Conservation (phyloP, 1,139 yeast species). For the Yamadazyma oceani region DNA sequence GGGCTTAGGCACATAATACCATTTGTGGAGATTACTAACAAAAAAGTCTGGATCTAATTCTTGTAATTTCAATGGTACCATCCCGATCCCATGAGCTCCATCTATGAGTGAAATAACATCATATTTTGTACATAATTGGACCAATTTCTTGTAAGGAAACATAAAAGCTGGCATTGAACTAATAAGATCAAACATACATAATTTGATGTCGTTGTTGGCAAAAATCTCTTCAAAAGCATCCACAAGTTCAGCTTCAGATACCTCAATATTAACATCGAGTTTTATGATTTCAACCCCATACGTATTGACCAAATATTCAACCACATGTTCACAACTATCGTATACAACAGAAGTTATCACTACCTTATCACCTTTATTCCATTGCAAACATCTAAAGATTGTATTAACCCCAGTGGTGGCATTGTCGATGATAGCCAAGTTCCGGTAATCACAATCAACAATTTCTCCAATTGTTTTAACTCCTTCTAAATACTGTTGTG, state of each 20-base stretch:
- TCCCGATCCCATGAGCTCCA: conserved; percentile 72
- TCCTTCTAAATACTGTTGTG: conserved; percentile 25
- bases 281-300: conserved; percentile 45
- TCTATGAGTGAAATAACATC: conserved; percentile 59
- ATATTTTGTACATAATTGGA: conserved; percentile 46
- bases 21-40: conserved; percentile 67
- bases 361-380: conserved; percentile 54
- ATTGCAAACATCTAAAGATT: conserved; percentile 54
- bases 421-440: conserved; percentile 53
- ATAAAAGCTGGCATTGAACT: conserved; percentile 64
- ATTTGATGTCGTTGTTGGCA: conserved; percentile 23
- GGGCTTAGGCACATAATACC: conserved; percentile 62
- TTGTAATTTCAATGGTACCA: conserved; percentile 43
- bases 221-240: conserved; percentile 36
- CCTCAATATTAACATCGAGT: conserved; percentile 51
- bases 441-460: conserved; percentile 43
- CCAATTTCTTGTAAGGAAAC: conserved; percentile 55
- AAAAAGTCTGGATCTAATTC: conserved; percentile 59
- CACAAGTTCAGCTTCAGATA: conserved; percentile 48
- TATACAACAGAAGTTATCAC: conserved; percentile 55
- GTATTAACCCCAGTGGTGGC: conserved; percentile 66
- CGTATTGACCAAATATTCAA: conserved; percentile 44
- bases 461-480: conserved; percentile 36
- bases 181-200: conserved; percentile 61
- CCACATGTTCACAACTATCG: conserved; percentile 56